These are phyloP conservation scores for Lecanicillium sp. DNA, from an alignment of 2,329 filamentous ascomycete genomes.

Conservation along the genomic window DNA sequence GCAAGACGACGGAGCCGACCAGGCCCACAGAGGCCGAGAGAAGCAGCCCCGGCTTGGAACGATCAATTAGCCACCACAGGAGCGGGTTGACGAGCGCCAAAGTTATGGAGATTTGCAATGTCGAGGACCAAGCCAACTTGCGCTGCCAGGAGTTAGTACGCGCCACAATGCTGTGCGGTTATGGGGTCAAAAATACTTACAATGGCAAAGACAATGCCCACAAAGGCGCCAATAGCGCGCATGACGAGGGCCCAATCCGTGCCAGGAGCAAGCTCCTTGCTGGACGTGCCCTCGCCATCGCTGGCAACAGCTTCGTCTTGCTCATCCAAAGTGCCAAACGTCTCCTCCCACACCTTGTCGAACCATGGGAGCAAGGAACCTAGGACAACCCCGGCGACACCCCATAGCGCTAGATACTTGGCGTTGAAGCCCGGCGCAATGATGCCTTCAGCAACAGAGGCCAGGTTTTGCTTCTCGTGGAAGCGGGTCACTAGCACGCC, in stretches of 20 bases:
- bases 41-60: slow-evolving; percentile 75
- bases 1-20: slow-evolving; percentile 62
- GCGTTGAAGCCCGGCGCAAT: slow-evolving; percentile 40
- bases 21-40: slow-evolving; percentile 68
- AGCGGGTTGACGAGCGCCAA: slow-evolving; percentile 87
- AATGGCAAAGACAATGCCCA: slow-evolving; percentile 60
- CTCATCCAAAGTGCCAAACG: slow-evolving; percentile 29
- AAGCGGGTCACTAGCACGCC: slow-evolving; percentile 74
- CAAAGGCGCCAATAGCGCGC: slow-evolving; percentile 51
- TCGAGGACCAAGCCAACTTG: slow-evolving; percentile 86
- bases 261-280: slow-evolving; percentile 28
- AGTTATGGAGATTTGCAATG: slow-evolving; percentile 84
- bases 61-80: slow-evolving; percentile 93
- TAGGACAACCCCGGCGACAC: slow-evolving; percentile 64
- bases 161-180: not conserved
- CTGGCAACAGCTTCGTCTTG: slow-evolving; percentile 20
- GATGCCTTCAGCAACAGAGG: slow-evolving; percentile 45
- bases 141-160: slow-evolving; percentile 43
- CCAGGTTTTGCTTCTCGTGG: slow-evolving; percentile 59
- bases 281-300: slow-evolving; percentile 18
- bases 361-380: slow-evolving; percentile 79
- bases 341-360: slow-evolving; percentile 63
- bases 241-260: slow-evolving; percentile 66
- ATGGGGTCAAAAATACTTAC: slow-evolving; percentile 41
- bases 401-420: slow-evolving; percentile 75